Base-by-base conservation (phyloP, 345 rosid genomes). In the Carallia brachiata region DNA sequence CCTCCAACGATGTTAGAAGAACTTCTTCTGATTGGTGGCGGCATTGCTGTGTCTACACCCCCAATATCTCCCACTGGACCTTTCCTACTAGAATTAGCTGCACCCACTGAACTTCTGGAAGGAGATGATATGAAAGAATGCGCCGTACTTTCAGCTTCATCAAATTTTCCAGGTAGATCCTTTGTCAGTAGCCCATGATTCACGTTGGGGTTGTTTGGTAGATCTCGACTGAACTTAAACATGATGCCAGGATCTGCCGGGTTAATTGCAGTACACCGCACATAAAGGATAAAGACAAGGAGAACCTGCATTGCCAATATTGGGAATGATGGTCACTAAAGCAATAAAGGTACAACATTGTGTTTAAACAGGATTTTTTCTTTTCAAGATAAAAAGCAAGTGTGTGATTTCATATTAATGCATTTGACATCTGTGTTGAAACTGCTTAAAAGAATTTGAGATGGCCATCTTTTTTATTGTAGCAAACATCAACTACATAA, bases 241-340 rank as follows among this genome's bases (percentile, higher is more conserved):
- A 92, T 92, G 71, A 95, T 95, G 30, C 97, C 96, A 61, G 99
- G 99, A 88, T 95, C 99, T n/a, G 97, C 99, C 50, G 97, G 99
- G 80, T 95, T 95, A 61, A 95, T 92, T 50, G 97, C 99, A 73
- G 99, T 95, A 81, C 96, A 90, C 18, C 97, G 93, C 72, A 90
- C 97, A 85, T 95, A 95, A 12, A 95, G 90, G 76, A 95, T 78
- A 61, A 95, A 95, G 64, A 92, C 99, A 59, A 89, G 82, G 62
- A 95, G 85, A 37, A 86, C 99, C 97, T 95, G 91, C 77, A 86
- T 69, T 52, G 18, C 73, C 77, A 67, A 18, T 3, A 12, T 28
- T 40, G 62, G 55, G 61, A 57, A 63, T 47, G 12, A 65, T 28
- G 58, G 63, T 34, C 4, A 54, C 17, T 65, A 37, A 37, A 37